A percentile compares a stretch with the other conserved stretches of the same genome.
phyloP scores from a whole-genome alignment of 441 rosid genomes.

The Hura crepitans region DNA sequence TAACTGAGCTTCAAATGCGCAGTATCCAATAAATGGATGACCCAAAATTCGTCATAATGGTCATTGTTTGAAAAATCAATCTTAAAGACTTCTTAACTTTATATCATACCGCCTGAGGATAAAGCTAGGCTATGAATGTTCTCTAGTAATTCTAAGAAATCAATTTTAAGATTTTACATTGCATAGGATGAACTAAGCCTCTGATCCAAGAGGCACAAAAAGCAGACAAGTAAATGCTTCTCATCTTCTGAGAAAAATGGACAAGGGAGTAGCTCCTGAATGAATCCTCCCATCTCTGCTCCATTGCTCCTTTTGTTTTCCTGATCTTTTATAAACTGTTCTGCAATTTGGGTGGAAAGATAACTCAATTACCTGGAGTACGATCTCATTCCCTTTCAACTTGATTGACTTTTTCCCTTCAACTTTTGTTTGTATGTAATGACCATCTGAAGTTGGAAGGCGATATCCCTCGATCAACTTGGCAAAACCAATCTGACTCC shows the following conservation, averaged over 20 bases:
- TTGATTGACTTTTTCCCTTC: constrained; percentile 87
- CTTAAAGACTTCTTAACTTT: not conserved
- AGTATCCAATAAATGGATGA: not conserved
- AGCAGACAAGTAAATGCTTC: not conserved
- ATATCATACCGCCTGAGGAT: not conserved
- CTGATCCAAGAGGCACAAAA: constrained; percentile 13
- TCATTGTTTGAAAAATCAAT: not conserved
- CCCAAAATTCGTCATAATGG: constrained; percentile 3
- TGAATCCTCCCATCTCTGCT: constrained; percentile 1
- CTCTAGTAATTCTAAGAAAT: constrained; percentile 9
- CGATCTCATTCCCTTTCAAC: constrained; percentile 78
- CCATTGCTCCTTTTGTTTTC: not conserved
- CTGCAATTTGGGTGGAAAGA: constrained; percentile 1
- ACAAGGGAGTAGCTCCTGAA: not conserved
- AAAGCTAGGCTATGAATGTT: not conserved
- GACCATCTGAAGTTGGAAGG: constrained; percentile 74
- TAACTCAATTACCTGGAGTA: constrained; percentile 69
- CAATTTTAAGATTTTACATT: not conserved
- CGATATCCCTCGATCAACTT: constrained; percentile 84
- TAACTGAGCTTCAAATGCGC: not conserved
- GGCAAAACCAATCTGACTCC: constrained; percentile 78
- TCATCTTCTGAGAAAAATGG: not conserved
- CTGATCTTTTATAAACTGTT: not conserved
- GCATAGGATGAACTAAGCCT: not conserved
- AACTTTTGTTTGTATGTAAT: constrained; percentile 72